Evolutionary conservation across 805 yeast species (phyloP).

Genomic region (Wickerhamiella parazyma): DNA sequence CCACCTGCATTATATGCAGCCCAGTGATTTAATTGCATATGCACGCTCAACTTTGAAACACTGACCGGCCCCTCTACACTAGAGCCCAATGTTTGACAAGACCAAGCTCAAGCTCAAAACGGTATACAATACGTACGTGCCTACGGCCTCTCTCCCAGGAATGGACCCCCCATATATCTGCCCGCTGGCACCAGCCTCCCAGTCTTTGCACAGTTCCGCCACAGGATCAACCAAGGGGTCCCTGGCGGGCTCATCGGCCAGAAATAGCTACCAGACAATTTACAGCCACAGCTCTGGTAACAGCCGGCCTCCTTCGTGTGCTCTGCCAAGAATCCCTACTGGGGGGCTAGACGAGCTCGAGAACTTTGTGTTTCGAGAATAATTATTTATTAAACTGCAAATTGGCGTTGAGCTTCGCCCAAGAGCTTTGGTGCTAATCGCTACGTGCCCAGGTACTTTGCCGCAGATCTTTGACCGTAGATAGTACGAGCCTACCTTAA

Average conservation of each 20-base stretch:
- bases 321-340: neutral
- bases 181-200: neutral
- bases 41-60: neutral
- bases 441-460: too few species aligned
- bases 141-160: conserved; percentile 1
- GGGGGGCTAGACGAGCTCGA: neutral
- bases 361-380: neutral
- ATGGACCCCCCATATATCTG: neutral
- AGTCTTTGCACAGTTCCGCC: neutral
- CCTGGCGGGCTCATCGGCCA: neutral
- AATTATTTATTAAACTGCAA: too few species aligned
- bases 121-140: conserved; percentile 4
- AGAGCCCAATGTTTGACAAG: neutral
- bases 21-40: neutral
- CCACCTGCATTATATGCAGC: neutral
- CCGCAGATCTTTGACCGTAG: too few species aligned
- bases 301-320: neutral
- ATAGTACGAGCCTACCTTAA: too few species aligned
- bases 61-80: neutral
- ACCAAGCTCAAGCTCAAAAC: conserved; percentile 5
- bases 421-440: too few species aligned
- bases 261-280: conserved; percentile 4
- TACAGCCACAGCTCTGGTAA: neutral
- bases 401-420: too few species aligned
- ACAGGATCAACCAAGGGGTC: neutral